These are phyloP conservation scores for Penicillium ucsense DNA, from an alignment of 495 filamentous ascomycete genomes.

Conservation along the genomic window DNA sequence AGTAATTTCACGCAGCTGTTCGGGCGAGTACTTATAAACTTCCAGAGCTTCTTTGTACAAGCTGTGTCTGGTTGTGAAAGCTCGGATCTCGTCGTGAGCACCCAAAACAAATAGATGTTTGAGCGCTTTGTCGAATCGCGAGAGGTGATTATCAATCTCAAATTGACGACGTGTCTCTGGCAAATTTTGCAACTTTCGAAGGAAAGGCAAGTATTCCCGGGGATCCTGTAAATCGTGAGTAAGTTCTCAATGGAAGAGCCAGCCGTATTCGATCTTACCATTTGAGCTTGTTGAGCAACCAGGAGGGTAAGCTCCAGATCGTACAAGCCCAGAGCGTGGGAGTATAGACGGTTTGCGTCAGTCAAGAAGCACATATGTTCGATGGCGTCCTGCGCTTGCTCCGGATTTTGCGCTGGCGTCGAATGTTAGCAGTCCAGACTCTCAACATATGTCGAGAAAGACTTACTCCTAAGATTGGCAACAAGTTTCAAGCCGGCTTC, in stretches of 20 bases:
- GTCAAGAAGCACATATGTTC: slow-evolving; percentile 96
- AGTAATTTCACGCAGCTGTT: slow-evolving; percentile 52
- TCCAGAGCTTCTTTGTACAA: slow-evolving; percentile 70
- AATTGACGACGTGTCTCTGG: slow-evolving; percentile 59
- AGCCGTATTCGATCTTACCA: slow-evolving; percentile 28
- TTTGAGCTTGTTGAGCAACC: slow-evolving; percentile 91
- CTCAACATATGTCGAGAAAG: not conserved
- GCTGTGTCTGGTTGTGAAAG: slow-evolving; percentile 66
- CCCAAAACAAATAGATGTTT: slow-evolving; percentile 57
- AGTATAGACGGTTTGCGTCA: slow-evolving; percentile 87
- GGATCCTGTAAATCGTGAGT: slow-evolving; percentile 47
- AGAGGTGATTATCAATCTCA: slow-evolving; percentile 80
- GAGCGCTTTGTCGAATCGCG: slow-evolving; percentile 66
- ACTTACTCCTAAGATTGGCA: slow-evolving; percentile 54
- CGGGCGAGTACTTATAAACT: slow-evolving; percentile 72
- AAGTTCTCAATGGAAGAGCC: too few species aligned
- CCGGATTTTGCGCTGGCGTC: slow-evolving; percentile 42
- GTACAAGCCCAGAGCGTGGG: slow-evolving; percentile 82
- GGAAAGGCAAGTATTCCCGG: slow-evolving; percentile 88
- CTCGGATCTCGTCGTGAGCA: slow-evolving; percentile 62
- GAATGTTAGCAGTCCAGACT: slow-evolving; percentile 7
- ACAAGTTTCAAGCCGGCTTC: slow-evolving; percentile 77
- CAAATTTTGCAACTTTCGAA: slow-evolving; percentile 74
- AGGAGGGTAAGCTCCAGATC: slow-evolving; percentile 81
- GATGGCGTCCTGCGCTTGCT: slow-evolving; percentile 71